Evolutionary conservation across 139 green algal species (phyloP).

Genomic region (Micractinium sp.): DNA sequence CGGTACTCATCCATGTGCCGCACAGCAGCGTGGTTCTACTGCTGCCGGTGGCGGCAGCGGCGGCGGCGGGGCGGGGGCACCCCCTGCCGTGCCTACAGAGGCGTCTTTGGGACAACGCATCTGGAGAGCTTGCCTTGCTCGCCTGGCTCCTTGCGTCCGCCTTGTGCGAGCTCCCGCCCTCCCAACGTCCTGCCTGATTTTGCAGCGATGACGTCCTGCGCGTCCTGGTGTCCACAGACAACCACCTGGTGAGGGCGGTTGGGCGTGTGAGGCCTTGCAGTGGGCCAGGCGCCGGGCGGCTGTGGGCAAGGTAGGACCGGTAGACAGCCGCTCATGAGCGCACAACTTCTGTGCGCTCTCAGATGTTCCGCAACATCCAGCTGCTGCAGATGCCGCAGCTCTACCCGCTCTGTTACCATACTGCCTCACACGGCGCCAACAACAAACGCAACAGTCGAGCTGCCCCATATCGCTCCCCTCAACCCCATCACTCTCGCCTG

Average conservation of each 20-base stretch:
- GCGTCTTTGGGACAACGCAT: neutral
- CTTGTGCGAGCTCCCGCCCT: neutral
- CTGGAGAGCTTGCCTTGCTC: too few species aligned
- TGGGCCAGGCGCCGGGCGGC: neutral
- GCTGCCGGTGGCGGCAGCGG: neutral
- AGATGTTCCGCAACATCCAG: neutral
- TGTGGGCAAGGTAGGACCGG: neutral
- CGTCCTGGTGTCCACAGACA: conserved; percentile 95
- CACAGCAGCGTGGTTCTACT: too few species aligned
- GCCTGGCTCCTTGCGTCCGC: too few species aligned
- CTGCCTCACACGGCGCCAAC: too few species aligned
- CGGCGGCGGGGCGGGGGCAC: neutral
- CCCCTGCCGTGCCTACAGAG: neutral
- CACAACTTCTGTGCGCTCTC: neutral
- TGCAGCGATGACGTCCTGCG: conserved; percentile 52
- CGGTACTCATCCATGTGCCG: too few species aligned
- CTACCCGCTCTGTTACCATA: neutral
- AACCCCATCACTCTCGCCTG: too few species aligned
- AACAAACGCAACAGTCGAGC: too few species aligned
- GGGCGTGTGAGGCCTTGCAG: neutral
- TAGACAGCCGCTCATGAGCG: too few species aligned
- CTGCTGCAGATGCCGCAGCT: neutral
- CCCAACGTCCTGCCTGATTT: neutral
- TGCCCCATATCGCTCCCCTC: neutral
- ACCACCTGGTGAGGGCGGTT: conserved; percentile 87